These are phyloP conservation scores for Myriosclerotinia scirpicola DNA, from an alignment of 2,329 filamentous ascomycete genomes.

Conservation along the genomic window DNA sequence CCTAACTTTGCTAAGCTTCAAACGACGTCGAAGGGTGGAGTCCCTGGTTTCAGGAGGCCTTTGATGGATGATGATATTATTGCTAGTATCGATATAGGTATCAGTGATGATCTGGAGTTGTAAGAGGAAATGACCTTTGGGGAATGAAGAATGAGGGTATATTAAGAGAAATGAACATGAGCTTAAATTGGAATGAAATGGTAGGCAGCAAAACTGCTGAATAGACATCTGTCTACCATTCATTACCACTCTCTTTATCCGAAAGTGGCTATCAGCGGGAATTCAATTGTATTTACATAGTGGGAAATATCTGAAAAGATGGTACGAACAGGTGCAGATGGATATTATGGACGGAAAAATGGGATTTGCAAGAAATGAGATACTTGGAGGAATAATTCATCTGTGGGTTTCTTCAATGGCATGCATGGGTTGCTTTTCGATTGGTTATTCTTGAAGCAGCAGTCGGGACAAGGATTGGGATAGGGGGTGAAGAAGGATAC, in stretches of 20 bases:
- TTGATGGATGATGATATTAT: slow-evolving; percentile 93
- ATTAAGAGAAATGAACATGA: neutral
- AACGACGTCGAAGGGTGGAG: slow-evolving; percentile 48
- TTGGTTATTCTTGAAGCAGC: neutral
- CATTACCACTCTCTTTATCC: neutral
- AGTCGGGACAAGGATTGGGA: neutral
- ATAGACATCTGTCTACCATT: neutral
- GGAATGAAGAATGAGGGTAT: neutral
- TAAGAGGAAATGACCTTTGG: neutral
- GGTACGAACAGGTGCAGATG: neutral
- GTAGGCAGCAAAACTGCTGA: neutral
- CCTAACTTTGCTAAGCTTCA: slow-evolving; percentile 50
- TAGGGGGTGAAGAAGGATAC: too few species aligned
- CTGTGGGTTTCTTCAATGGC: neutral
- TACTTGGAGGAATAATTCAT: neutral
- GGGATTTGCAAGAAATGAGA: neutral
- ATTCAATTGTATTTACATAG: slow-evolving; percentile 10
- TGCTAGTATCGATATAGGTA: slow-evolving; percentile 81
- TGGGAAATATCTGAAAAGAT: neutral
- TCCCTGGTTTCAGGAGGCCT: slow-evolving; percentile 72
- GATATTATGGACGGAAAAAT: neutral
- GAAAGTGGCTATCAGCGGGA: neutral
- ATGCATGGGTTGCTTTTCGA: neutral
- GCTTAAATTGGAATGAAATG: neutral
- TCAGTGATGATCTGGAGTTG: slow-evolving; percentile 70